Conservation (phyloP, 768 basidiomycete genomes). For the Mycena polygramma region DNA sequence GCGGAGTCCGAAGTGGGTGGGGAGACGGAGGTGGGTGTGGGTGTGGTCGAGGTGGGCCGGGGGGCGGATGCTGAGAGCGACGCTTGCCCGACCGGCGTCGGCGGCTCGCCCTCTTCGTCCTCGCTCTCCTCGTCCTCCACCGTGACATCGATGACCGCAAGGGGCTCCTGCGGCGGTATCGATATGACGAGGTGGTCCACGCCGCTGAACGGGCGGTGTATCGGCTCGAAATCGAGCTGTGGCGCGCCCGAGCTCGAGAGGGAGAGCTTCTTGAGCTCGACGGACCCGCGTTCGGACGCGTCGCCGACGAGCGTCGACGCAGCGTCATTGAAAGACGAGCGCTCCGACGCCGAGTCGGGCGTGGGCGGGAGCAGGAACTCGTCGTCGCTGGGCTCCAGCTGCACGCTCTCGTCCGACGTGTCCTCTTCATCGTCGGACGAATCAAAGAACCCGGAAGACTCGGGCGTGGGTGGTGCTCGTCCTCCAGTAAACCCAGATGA, state of each 20-base stretch:
- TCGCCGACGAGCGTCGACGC: slow-evolving; percentile 36
- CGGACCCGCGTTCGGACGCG: slow-evolving; percentile 31
- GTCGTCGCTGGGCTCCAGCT: slow-evolving; percentile 19
- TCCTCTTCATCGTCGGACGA: slow-evolving; percentile 30
- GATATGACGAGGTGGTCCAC: slow-evolving; percentile 36
- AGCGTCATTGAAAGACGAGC: slow-evolving; percentile 32
- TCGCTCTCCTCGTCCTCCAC: slow-evolving; percentile 6
- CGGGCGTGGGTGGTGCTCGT: slow-evolving; percentile 27
- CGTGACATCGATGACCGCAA: slow-evolving; percentile 22
- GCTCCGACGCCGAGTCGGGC: slow-evolving; percentile 30
- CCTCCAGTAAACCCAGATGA: slow-evolving; percentile 14
- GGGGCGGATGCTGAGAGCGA: not conserved
- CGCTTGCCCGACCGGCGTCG: slow-evolving; percentile 22
- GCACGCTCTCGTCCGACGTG: not conserved
- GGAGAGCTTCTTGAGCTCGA: slow-evolving; percentile 24
- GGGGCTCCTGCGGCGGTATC: slow-evolving; percentile 30
- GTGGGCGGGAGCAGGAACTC: slow-evolving; percentile 9
- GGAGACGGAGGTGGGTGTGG: slow-evolving; percentile 2
- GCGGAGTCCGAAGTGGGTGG: not conserved
- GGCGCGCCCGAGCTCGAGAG: slow-evolving; percentile 7
- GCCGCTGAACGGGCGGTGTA: slow-evolving; percentile 32
- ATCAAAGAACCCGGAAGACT: slow-evolving; percentile 35
- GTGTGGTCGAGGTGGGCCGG: slow-evolving; percentile 29
- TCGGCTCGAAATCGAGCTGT: slow-evolving; percentile 27
- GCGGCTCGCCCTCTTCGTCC: not conserved